Evolutionary conservation across 306 rosid genomes (phyloP), one percentile per base, ranked within the genome.

Genomic region (Dalbergia cochinchinensis): DNA sequence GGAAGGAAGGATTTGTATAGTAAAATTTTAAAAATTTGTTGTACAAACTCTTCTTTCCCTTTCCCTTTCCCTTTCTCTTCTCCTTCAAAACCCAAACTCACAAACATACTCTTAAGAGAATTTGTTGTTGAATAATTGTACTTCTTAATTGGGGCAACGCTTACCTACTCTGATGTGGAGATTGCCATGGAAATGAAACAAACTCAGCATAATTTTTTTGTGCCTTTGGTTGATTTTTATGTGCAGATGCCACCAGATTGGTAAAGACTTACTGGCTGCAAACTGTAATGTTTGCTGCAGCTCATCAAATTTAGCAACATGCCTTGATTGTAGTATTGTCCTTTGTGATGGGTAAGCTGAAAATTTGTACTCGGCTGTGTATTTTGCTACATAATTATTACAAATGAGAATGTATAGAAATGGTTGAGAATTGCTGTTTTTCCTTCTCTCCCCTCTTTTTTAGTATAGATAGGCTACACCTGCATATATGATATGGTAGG

Each of bases 271-370:
- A 71, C 79, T 83, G 15, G 65, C 85, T 79, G 83, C 90, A 37
- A 77, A 87, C 79, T 94, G 98, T 78, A 90, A 86, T 51, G 89
- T 41, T 62, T 94, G 97, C 84, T 81, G 41, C 78, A 83, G 85
- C 77, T 83, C 91, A 59, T 71, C 82, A 63, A 89, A 81, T 90
- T 85, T 94, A 83, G 97, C 94, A 47, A 90, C 94, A 16, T 94
- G 98, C 90, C 89, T 94, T 45, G 90, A 90, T 80, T 94, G 97
- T 80, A 83, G 85, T 63, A 79, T 77, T 69, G 86, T 85, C 69
- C 82, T 90, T 50, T 94, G 98, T 75, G 98, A 94, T 87, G 86
- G 87, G 98, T 88, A 85, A 84, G 97, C 81, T 83, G 33, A 58
- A 55, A 31, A 39, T 51, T 67, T 82, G 4, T 82, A 76, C 48